Evolutionary conservation across 2,329 filamentous ascomycete species (phyloP).

Genomic region (Aspergillus udagawae): DNA sequence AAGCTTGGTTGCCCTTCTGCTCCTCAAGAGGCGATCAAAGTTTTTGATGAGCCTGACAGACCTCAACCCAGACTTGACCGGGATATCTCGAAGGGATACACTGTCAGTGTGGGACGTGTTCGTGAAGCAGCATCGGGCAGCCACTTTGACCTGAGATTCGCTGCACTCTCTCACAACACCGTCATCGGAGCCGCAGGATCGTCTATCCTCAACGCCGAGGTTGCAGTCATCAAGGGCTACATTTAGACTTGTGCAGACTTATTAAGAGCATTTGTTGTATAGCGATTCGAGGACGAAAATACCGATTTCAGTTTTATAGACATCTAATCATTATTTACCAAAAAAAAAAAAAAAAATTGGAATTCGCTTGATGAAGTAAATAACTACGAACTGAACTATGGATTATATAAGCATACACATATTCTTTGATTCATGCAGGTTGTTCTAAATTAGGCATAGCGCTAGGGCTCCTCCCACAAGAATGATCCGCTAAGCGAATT

Average conservation of each 20-base stretch:
- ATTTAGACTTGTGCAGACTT: slow-evolving; percentile 46
- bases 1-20: slow-evolving; percentile 82
- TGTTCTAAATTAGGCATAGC: slow-evolving; percentile 23
- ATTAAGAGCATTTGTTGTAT: slow-evolving; percentile 7
- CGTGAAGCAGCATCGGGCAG: slow-evolving; percentile 74
- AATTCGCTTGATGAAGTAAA: not conserved
- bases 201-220: slow-evolving; percentile 91
- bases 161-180: slow-evolving; percentile 84
- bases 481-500: slow-evolving; percentile 32
- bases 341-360: not conserved
- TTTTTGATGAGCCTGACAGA: slow-evolving; percentile 84
- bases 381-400: not conserved
- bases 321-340: no score
- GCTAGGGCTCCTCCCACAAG: slow-evolving; percentile 28
- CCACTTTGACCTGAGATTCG: slow-evolving; percentile 93
- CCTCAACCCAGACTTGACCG: slow-evolving; percentile 90
- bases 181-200: slow-evolving; percentile 96
- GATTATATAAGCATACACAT: slow-evolving; percentile 1
- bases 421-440: not conserved
- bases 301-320: slow-evolving; percentile 6
- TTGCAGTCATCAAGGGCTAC: slow-evolving; percentile 83
- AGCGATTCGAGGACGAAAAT: slow-evolving; percentile 13
- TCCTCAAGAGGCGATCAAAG: slow-evolving; percentile 73
- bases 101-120: slow-evolving; percentile 83
- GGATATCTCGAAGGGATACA: slow-evolving; percentile 79